phyloP scores from a whole-genome alignment of 2,329 filamentous ascomycete species.

The Diaporthe citrichinensis region DNA sequence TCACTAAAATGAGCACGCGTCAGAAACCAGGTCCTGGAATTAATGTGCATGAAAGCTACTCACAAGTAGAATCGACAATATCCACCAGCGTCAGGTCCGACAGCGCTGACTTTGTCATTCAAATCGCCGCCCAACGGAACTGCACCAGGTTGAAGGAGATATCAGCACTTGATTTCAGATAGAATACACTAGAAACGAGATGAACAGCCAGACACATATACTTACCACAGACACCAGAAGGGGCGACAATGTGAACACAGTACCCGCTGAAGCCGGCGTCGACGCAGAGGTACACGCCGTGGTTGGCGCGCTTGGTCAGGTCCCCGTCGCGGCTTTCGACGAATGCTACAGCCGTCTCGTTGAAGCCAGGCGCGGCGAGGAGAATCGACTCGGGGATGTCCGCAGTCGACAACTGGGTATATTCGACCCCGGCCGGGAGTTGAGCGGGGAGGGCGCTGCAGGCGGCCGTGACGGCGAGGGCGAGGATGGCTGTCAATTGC shows the following conservation, averaged over 20 bases:
- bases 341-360: neutral
- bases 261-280: neutral
- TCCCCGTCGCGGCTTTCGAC: neutral
- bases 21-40: neutral
- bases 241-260: neutral
- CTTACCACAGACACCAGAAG: neutral
- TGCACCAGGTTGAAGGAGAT: neutral
- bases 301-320: neutral
- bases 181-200: too few species aligned
- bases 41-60: neutral
- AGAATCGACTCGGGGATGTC: neutral
- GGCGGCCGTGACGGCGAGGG: neutral
- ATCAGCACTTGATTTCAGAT: neutral
- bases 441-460: neutral
- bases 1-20: neutral
- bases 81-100: neutral
- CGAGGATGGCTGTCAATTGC: neutral
- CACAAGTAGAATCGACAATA: conserved; percentile 1
- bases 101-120: neutral
- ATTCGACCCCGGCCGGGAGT: neutral
- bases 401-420: neutral
- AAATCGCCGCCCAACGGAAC: neutral
- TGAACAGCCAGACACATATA: neutral
- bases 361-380: neutral
- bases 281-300: conserved; percentile 1